Evolutionary conservation across 2,329 filamentous ascomycete species (phyloP).

Genomic region (Epichloe bromicola): DNA sequence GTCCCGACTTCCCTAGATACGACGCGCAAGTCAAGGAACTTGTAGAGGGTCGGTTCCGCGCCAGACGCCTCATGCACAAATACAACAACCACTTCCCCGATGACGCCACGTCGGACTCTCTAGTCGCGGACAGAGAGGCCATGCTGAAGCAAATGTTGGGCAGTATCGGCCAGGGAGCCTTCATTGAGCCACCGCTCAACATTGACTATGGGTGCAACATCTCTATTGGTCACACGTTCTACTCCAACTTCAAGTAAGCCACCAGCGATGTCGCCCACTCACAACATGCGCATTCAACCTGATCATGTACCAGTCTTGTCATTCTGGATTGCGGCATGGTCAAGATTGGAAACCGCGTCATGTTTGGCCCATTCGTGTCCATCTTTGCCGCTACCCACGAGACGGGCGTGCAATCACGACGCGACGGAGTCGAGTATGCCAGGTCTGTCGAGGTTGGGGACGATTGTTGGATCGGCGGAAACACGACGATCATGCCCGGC

Average conservation of each 20-base stretch:
- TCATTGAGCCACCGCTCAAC: conserved; percentile 47
- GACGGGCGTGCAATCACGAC: conserved; percentile 40
- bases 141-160: conserved; percentile 38
- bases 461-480: conserved; percentile 43
- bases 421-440: conserved; percentile 34
- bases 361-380: conserved; percentile 59
- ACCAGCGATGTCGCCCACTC: neutral
- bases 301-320: conserved; percentile 27
- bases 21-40: conserved; percentile 35
- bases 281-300: neutral
- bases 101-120: conserved; percentile 27
- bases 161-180: conserved; percentile 35
- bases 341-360: conserved; percentile 53
- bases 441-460: conserved; percentile 33
- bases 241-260: conserved; percentile 35
- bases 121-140: conserved; percentile 26
- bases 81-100: conserved; percentile 45
- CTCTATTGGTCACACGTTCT: conserved; percentile 47
- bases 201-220: conserved; percentile 58
- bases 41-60: conserved; percentile 35
- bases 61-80: conserved; percentile 40
- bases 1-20: conserved; percentile 27
- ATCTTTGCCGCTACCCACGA: conserved; percentile 64
- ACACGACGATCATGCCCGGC: conserved; percentile 35
- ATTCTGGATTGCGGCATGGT: conserved; percentile 65